phyloP scores from a whole-genome alignment of 2,329 filamentous ascomycete species.

The Ophiognomonia clavigignenti-juglandacearum region DNA sequence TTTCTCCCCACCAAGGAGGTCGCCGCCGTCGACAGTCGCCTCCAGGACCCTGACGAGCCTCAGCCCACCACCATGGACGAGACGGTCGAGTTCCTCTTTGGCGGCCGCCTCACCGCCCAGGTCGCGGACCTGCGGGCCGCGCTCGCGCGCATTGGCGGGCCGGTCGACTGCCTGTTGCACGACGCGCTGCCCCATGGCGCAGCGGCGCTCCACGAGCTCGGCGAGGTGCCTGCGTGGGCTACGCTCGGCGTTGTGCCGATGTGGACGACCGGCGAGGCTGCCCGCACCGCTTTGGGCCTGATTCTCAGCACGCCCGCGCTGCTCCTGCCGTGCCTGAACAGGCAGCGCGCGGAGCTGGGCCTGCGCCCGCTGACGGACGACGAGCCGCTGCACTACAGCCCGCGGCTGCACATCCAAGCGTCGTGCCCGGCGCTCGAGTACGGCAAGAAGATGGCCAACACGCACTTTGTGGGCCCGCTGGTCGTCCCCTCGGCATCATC shows the following conservation, averaged over 20 bases:
- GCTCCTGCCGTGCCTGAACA: constrained; percentile 24
- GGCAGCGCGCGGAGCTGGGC: constrained; percentile 23
- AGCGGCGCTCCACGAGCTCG: constrained; percentile 28
- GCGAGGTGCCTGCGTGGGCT: constrained; percentile 25
- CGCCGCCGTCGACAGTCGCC: constrained; percentile 22
- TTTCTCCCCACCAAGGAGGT: constrained; percentile 26
- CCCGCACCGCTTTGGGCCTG: constrained; percentile 23
- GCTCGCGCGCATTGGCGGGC: constrained; percentile 21
- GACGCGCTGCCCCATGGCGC: constrained; percentile 34
- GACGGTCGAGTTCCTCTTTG: constrained; percentile 21
- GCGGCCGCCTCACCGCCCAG: constrained; percentile 28
- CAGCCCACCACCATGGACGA: constrained; percentile 27
- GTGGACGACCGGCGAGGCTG: constrained; percentile 27
- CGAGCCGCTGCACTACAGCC: constrained; percentile 30
- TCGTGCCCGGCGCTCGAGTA: constrained; percentile 31
- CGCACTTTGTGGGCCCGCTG: constrained; percentile 30
- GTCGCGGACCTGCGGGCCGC: constrained; percentile 30
- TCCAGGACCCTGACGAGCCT: constrained; percentile 20
- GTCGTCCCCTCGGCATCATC: constrained; percentile 21
- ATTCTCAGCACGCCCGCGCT: constrained; percentile 26
- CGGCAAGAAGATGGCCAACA: constrained; percentile 20
- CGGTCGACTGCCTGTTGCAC: constrained; percentile 30
- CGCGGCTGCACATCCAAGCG: constrained; percentile 32
- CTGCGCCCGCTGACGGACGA: constrained; percentile 23
- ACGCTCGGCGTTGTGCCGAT: constrained; percentile 33